A percentile compares a stretch with the other conserved stretches of the same genome.
Conservation (phyloP, 1,284 basidiomycete genomes). For the Microbotryum scabiosae region DNA sequence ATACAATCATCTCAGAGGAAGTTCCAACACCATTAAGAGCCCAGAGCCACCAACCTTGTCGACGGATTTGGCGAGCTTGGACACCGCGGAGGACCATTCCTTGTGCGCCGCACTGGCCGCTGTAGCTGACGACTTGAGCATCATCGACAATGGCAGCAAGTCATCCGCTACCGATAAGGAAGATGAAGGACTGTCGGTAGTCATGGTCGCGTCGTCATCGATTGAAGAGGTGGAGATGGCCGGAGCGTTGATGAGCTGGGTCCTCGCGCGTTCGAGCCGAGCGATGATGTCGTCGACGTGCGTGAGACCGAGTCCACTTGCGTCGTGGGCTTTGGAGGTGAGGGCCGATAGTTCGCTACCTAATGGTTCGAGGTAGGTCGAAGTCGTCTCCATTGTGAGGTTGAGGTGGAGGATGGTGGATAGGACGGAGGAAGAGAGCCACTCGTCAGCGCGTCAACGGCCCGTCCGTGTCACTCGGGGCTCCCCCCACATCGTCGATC, state of each 20-base stretch:
- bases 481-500: no score
- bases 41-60: slow-evolving; percentile 61
- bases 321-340: not conserved
- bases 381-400: no score
- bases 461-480: no score
- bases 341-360: not conserved
- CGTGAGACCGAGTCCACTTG: not conserved
- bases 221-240: not conserved
- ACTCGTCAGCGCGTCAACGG: no score
- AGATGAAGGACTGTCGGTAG: no score
- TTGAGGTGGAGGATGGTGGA: no score
- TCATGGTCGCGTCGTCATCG: not conserved
- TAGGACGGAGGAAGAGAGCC: no score
- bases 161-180: not conserved
- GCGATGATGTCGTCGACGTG: slow-evolving; percentile 19
- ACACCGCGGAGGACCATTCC: slow-evolving; percentile 67
- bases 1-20: not conserved
- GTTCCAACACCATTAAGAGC: not conserved
- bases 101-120: slow-evolving; percentile 72
- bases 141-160: slow-evolving; percentile 12
- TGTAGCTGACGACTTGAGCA: slow-evolving; percentile 13
- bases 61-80: slow-evolving; percentile 68
- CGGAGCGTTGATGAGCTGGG: slow-evolving; percentile 4
- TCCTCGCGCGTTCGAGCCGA: slow-evolving; percentile 16
- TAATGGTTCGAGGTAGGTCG: not conserved